Base-by-base conservation (phyloP, 2,329 filamentous ascomycete genomes). In the Myriangium duriaei region DNA sequence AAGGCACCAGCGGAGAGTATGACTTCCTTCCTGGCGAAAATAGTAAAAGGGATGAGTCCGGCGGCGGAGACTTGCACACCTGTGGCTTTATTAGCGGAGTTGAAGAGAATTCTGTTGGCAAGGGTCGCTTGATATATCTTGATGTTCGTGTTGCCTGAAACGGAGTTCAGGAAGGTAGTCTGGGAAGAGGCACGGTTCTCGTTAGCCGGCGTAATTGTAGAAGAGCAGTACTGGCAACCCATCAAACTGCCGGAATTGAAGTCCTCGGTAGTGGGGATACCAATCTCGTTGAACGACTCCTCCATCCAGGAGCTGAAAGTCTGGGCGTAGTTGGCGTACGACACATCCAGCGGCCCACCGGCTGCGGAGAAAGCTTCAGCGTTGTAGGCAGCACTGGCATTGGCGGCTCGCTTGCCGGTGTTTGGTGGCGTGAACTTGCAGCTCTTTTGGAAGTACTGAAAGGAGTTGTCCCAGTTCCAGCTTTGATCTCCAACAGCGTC, bases 401-500 rank as follows among this genome's bases (percentile, higher is more conserved):
- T 55, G 16, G 34, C 30, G 28, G 42, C 47, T 15, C 50, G 42
- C 4, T 36, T 30, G 11, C 34, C 37, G 5, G 46, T 39, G 42
- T 52, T 41, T 38, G 51, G 42, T 21, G 47, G 36, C 9, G 47
- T 49, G 18, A 49, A 43, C 12, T 42, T 41, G 3, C 45, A n/a
- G 17, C 39, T 43, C 17, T 42, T 40, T 33, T 52, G 11, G 44
- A 48, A 49, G 35, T 44, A 48, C 32, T 45, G 39, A 41, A 55
- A 30, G 26, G 54, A 28, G 32, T 52, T 49, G 30, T 45, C 42
- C 31, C 49, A 57, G 3, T 42, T 44, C 28, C 54, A 54, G 32
- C 52, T 43, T 19, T 55, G 24, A 33, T 62, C 59, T 3, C 46
- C 54, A 5, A 61, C 56, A 19, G 50, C 44, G 30, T 61, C 49